Conservation (phyloP, 257 asterid species). For the Rauvolfia tetraphylla region DNA sequence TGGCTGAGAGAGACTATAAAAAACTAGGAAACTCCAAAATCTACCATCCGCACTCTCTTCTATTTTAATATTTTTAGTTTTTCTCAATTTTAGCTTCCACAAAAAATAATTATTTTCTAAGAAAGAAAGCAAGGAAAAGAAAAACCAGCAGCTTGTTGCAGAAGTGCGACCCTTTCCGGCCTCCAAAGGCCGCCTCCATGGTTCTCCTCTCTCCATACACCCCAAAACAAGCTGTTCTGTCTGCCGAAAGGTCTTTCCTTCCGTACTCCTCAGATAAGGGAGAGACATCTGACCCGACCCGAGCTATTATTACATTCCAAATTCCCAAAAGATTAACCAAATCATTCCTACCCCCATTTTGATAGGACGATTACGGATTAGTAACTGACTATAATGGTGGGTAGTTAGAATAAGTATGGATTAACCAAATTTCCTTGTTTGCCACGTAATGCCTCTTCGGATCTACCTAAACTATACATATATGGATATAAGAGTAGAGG, state of each 20-base stretch:
- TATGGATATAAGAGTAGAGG: not conserved
- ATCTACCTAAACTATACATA: not conserved
- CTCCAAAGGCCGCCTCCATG: constrained; percentile 46
- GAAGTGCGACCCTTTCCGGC: constrained; percentile 34
- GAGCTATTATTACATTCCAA: not conserved
- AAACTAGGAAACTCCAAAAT: constrained; percentile 9
- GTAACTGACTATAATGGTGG: not conserved
- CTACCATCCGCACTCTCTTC: not conserved
- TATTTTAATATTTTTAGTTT: too few relatives aligned
- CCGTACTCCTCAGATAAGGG: constrained; percentile 24
- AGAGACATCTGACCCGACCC: not conserved
- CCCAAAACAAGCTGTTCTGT: constrained; percentile 34
- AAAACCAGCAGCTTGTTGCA: not conserved
- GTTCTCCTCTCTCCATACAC: constrained; percentile 8
- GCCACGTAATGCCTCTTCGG: constrained; percentile 26
- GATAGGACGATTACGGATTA: constrained; percentile 21
- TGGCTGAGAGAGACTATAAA: not conserved
- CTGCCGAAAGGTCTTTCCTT: constrained; percentile 52
- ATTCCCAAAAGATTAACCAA: not conserved
- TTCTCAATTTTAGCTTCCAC: too few relatives aligned
- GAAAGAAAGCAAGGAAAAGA: not conserved
- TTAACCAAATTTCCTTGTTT: not conserved
- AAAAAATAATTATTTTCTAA: not conserved
- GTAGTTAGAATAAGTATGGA: not conserved
- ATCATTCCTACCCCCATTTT: not conserved